Percentiles rank a stretch among this genome's conserved stretches.
These are phyloP conservation scores for Apiotrichum mycotoxinovorans DNA, from an alignment of 1,284 basidiomycete genomes.

Conservation along the genomic window DNA sequence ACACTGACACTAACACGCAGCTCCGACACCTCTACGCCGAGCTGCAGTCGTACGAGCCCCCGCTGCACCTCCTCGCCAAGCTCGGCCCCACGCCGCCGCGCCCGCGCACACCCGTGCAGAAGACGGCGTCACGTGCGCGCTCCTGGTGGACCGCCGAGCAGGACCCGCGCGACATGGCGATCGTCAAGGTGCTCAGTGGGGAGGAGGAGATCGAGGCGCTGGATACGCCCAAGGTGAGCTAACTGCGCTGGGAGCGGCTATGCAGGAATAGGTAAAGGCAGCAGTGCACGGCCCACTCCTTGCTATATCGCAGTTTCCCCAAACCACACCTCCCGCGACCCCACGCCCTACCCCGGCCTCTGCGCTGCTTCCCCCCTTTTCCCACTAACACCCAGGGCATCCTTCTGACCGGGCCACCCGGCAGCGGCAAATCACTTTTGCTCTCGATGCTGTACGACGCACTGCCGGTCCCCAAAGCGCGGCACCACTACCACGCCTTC, in stretches of 20 bases:
- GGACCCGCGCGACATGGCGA: constrained; percentile 22
- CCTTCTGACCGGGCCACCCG: constrained; percentile 56
- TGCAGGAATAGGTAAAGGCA: no score
- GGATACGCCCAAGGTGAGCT: constrained; percentile 60
- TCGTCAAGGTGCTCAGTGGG: constrained; percentile 59
- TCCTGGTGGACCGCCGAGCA: constrained; percentile 12
- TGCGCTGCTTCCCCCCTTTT: no score
- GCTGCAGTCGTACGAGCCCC: constrained; percentile 44
- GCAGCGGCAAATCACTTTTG: constrained; percentile 60
- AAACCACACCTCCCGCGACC: no score
- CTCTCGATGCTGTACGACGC: constrained; percentile 64
- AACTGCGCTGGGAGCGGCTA: no score
- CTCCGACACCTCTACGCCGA: constrained; percentile 41
- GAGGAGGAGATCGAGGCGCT: constrained; percentile 61
- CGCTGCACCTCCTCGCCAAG: constrained; percentile 41
- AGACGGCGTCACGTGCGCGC: constrained; percentile 8
- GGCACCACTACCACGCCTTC: constrained; percentile 66
- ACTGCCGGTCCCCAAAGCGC: constrained; percentile 61
- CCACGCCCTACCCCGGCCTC: no score
- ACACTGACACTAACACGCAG: constrained; percentile 25
- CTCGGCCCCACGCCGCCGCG: constrained; percentile 37
- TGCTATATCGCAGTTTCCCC: no score
- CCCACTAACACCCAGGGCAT: constrained; percentile 43
- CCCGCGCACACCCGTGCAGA: not conserved
- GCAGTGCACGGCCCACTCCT: no score